Evolutionary conservation across 768 basidiomycete genomes (phyloP), one percentile per base, ranked within the genome.

Genomic region (Kwoniella europaea): DNA sequence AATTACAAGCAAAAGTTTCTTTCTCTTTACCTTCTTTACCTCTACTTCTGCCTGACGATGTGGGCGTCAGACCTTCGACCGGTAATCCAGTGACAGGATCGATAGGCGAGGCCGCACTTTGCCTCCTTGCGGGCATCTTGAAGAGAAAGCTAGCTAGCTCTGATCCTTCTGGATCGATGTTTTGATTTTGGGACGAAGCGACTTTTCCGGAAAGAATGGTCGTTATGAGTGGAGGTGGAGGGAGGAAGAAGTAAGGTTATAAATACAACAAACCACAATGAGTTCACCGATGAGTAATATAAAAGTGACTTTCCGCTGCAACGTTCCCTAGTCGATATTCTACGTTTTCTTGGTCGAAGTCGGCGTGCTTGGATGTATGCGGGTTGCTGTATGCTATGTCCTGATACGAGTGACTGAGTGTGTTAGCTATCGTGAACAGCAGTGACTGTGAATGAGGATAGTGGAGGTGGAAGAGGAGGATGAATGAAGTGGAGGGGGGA

Each of bases 21-120:
- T 81, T 81, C 53, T 79, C 80, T 60, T 79, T 77, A 60, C 76
- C 76, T 20, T 73, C 76, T 64, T 68, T 74, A n/a, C 74, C 74
- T 59, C 72, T 70, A 44, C 64, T 67, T 59, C 65, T 44, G 16
- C 65, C 65, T 61, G 59, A 61, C 10, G 20, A 20, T n/a, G 59
- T n/a, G 6, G 59, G 59, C 4, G 58, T 67, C 24, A 24, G 9
- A 9, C 68, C 68, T 70, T 70, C 68, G n/a, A 55, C 22, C 12
- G 67, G 67, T 54, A 61, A 24, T 42, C 67, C 67, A 27, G 59
- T 68, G 42, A 54, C 29, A 1, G 60, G 59, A 22, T 62, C 67
- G 41, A 68, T 57, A 20, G 53, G 42, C 9, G 55, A 63, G 42
- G 41, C n/a, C 61, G 65, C 68, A 64, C 56, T 70, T 67, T 71